These are phyloP conservation scores for Deinandra increscens DNA, from an alignment of 129 eudicot species.

Conservation along the genomic window DNA sequence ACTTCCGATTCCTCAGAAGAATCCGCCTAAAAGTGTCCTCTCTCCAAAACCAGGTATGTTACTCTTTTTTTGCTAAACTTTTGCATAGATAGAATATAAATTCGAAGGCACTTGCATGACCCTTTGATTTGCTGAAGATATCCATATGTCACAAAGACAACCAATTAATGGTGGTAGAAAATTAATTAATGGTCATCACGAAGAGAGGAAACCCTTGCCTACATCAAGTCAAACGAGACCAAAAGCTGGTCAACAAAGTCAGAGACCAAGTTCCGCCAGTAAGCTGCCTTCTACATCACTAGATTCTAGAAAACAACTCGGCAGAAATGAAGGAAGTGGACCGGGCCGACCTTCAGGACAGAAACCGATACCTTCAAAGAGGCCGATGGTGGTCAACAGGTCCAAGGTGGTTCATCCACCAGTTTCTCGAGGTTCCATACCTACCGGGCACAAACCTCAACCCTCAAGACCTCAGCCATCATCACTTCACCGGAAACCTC, in stretches of 20 bases:
- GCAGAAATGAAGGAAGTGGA: slow-evolving; percentile 62
- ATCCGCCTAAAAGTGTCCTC: slow-evolving; percentile 40
- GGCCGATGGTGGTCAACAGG: slow-evolving; percentile 11
- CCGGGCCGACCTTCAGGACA: slow-evolving; percentile 63
- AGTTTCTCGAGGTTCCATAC: slow-evolving; percentile 35
- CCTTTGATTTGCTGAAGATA: slow-evolving; percentile 64
- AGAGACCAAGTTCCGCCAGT: slow-evolving; percentile 27
- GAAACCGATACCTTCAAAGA: slow-evolving; percentile 49
- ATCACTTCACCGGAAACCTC: slow-evolving; percentile 35
- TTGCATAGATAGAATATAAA: background rate
- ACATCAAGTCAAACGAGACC: slow-evolving; percentile 37
- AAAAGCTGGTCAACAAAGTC: slow-evolving; percentile 35
- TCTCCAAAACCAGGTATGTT: slow-evolving; percentile 55
- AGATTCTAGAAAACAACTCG: slow-evolving; percentile 50
- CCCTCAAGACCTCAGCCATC: slow-evolving; percentile 35
- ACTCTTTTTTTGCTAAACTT: slow-evolving; percentile 1
- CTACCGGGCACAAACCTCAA: slow-evolving; percentile 40
- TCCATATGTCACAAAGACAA: slow-evolving; percentile 50
- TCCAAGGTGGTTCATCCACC: slow-evolving; percentile 38
- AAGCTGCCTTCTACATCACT: slow-evolving; percentile 31
- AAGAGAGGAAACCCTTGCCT: slow-evolving; percentile 43
- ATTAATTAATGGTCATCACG: slow-evolving; percentile 35
- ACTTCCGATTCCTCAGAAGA: slow-evolving; percentile 58
- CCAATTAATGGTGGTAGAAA: slow-evolving; percentile 43
- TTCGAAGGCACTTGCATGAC: slow-evolving; percentile 42